phyloP scores from a whole-genome alignment of 768 basidiomycete species.

The Chlorophyllum brunneum region DNA sequence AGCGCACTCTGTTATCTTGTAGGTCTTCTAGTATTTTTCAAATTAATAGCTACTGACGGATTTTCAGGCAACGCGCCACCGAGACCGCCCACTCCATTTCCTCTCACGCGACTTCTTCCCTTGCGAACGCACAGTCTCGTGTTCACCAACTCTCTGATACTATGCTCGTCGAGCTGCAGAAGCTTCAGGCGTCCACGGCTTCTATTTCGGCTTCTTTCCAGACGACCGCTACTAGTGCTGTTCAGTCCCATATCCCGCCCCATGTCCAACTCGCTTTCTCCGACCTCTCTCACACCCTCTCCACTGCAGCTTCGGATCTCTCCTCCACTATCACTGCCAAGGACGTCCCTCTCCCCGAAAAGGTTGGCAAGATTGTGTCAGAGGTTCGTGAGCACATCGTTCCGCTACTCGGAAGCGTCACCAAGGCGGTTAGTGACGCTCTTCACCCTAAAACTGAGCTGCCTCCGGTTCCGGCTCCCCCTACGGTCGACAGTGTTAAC shows the following conservation, averaged over 20 bases:
- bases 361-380: constrained; percentile 49
- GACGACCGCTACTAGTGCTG: constrained; percentile 25
- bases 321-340: constrained; percentile 46
- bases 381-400: constrained; percentile 59
- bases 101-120: constrained; percentile 52
- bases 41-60: constrained; percentile 9
- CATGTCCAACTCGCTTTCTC: constrained; percentile 57
- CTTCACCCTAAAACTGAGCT: constrained; percentile 14
- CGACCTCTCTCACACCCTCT: constrained; percentile 42
- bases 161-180: constrained; percentile 65
- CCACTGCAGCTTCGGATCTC: constrained; percentile 50
- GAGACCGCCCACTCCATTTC: constrained; percentile 65
- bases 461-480: constrained; percentile 12
- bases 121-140: constrained; percentile 49
- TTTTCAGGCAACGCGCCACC: constrained; percentile 59
- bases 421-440: constrained; percentile 38
- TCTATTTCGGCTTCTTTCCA: constrained; percentile 43
- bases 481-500: constrained; percentile 9
- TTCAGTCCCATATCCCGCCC: constrained; percentile 46
- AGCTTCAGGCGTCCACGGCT: constrained; percentile 56
- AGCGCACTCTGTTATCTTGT: constrained; percentile 63
- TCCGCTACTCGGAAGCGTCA: constrained; percentile 55
- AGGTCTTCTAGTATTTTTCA: constrained; percentile 22
- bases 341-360: constrained; percentile 59
- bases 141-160: constrained; percentile 59